These are phyloP conservation scores for Ophiostoma perfectum DNA, from an alignment of 2,329 filamentous ascomycete species.

Conservation along the genomic window DNA sequence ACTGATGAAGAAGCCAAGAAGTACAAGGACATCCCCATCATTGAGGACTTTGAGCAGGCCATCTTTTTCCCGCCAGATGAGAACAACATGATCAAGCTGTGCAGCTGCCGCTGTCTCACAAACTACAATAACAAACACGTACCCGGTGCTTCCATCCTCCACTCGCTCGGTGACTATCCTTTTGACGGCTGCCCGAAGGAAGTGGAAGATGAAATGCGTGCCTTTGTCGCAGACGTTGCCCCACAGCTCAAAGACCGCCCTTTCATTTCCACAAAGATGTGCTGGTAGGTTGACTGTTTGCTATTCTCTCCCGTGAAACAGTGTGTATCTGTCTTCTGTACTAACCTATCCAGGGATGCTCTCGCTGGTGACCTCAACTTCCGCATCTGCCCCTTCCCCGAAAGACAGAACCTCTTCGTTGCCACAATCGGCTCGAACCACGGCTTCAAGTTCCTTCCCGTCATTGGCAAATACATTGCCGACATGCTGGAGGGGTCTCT, in stretches of 20 bases:
- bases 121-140: constrained; percentile 35
- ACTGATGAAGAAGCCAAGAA: constrained; percentile 47
- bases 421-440: constrained; percentile 63
- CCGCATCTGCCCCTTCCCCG: constrained; percentile 50
- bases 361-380: constrained; percentile 58
- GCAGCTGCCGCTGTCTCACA: constrained; percentile 49
- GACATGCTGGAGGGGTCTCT: constrained; percentile 46
- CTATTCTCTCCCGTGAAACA: background rate
- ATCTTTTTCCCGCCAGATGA: constrained; percentile 53
- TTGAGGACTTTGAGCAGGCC: constrained; percentile 31
- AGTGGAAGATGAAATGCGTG: constrained; percentile 47
- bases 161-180: constrained; percentile 28
- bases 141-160: constrained; percentile 26
- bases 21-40: constrained; percentile 40
- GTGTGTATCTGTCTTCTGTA: constrained; percentile 34
- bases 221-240: constrained; percentile 46
- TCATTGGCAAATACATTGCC: constrained; percentile 57
- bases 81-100: constrained; percentile 46
- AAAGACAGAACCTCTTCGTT: constrained; percentile 52
- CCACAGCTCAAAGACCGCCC: background rate
- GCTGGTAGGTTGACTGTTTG: background rate
- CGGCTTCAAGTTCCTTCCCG: constrained; percentile 62
- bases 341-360: constrained; percentile 61
- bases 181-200: constrained; percentile 42
- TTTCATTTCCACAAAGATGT: constrained; percentile 5